These are phyloP conservation scores for Aspergillus pseudoglaucus DNA, from an alignment of 2,329 filamentous ascomycete species.

Conservation along the genomic window DNA sequence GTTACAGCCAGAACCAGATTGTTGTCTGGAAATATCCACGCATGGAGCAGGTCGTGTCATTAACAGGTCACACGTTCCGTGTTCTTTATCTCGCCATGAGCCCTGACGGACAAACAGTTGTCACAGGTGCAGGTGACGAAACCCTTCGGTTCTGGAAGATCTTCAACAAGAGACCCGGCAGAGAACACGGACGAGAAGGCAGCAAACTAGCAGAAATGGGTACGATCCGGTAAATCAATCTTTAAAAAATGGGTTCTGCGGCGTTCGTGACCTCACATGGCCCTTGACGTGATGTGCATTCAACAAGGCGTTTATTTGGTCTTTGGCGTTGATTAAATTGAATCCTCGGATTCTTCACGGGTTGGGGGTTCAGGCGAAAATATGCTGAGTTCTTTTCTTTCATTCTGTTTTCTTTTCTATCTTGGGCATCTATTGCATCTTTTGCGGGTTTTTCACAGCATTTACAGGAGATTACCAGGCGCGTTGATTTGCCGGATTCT, in stretches of 20 bases:
- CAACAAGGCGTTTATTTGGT: conserved; percentile 25
- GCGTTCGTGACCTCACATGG: conserved; percentile 7
- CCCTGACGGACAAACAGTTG: conserved; percentile 85
- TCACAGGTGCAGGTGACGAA: conserved; percentile 94
- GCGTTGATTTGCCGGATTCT: conserved; percentile 12
- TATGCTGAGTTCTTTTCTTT: conserved; percentile 8
- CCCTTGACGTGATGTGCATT: conserved; percentile 24
- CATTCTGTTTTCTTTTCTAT: conserved; percentile 7
- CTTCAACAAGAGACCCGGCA: conserved; percentile 74
- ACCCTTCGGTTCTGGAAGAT: conserved; percentile 95
- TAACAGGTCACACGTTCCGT: conserved; percentile 94
- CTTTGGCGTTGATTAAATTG: conserved; percentile 19
- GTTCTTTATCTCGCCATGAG: conserved; percentile 97
- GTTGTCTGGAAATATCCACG: conserved; percentile 99
- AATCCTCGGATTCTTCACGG: conserved; percentile 15
- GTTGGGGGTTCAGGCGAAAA: conserved; percentile 16
- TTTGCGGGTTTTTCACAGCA: conserved; percentile 15
- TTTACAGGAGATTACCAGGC: conserved; percentile 14
- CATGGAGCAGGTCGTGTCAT: conserved; percentile 91
- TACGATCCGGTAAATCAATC: conserved; percentile 58
- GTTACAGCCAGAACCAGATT: conserved; percentile 97
- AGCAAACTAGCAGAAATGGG: conserved; percentile 70
- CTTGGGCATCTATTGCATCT: conserved; percentile 27
- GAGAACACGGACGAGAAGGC: conserved; percentile 59
- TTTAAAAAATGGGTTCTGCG: conserved; percentile 9